Base-by-base conservation (phyloP, 495 filamentous ascomycete genomes). In the Darksidea phi region DNA sequence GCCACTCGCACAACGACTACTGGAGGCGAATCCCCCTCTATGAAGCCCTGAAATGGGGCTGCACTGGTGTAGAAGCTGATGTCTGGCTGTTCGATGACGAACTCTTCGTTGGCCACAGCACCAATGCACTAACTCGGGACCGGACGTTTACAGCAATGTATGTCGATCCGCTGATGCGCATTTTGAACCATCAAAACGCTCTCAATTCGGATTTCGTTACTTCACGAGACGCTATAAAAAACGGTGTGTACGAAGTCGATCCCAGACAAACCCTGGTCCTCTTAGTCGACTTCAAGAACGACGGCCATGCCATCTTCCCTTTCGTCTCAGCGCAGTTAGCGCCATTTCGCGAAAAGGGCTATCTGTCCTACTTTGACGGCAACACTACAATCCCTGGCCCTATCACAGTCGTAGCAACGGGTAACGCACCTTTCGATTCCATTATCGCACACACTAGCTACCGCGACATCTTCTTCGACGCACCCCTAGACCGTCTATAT, bases 1-100 rank as follows among this genome's bases (percentile, higher is more conserved):
- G 86, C 50, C 82, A 88, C 72, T 93, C 89, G 0, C 91, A 96
- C 73, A 96, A 96, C 69, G 91, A 96, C 75, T 95, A 95, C 74
- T 95, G 85, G 86, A 86, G 90, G 6, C 80, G 78, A 11, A 80
- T 90, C 2, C 92, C 92, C 0, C 75, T 89, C 0, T 87, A 90
- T 8, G 77, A 79, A 28, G 86, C 82, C 34, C 78, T 87, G 15
- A 86, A 84, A 67, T 84, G 81, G 41, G 89, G 92, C 20, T 86
- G 83, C 63, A 81, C 82, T 20, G 80, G 82, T 2, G 84, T 90
- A 18, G 92, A 97, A 75, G 90, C 90, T 1, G 92, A 97, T 72
- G 85, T 97, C 20, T 97, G 90, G 90, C 80, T 90, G 18, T 62
- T 61, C 41, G 48, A 53, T 37, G 28, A 67, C 20, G 86, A 88